Conservation (phyloP, 768 basidiomycete species). For the Auricularia auricula-judae region DNA sequence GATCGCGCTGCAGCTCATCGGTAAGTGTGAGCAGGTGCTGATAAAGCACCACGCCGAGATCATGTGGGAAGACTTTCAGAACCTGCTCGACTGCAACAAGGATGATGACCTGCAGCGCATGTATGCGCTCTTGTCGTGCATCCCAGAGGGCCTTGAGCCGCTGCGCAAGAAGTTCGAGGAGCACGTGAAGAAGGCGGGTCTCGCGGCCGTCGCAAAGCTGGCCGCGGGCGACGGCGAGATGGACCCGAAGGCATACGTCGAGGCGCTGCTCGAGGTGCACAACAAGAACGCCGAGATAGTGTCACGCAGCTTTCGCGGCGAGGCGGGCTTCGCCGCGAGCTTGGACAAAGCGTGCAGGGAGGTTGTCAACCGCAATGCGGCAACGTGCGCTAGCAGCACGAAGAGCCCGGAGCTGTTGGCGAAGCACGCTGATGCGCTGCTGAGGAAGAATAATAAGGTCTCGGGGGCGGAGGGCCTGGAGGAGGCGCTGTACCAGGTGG, state of each 20-base stretch:
- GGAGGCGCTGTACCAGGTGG: conserved; percentile 80
- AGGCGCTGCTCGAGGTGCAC: conserved; percentile 84
- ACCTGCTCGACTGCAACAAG: conserved; percentile 82
- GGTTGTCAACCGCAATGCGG: conserved; percentile 88
- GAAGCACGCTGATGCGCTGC: conserved; percentile 78
- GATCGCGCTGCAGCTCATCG: conserved; percentile 20
- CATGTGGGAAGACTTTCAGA: conserved; percentile 92
- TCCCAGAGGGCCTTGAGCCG: conserved; percentile 83
- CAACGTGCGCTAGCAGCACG: conserved; percentile 64
- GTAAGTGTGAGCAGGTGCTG: conserved; percentile 76
- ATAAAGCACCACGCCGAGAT: conserved; percentile 74
- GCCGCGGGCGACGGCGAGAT: conserved; percentile 35
- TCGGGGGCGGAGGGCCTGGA: conserved; percentile 87
- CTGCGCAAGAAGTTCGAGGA: conserved; percentile 87
- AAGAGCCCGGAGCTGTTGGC: conserved; percentile 90
- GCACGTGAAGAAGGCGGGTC: conserved; percentile 86
- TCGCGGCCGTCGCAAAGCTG: conserved; percentile 68
- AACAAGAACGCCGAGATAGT: conserved; percentile 86
- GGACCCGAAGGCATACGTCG: conserved; percentile 92
- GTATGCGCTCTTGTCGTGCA: conserved; percentile 86
- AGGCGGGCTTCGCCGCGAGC: conserved; percentile 87
- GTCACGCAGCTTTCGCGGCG: conserved; percentile 78
- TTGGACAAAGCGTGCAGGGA: conserved; percentile 87
- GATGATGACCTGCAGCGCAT: conserved; percentile 91
- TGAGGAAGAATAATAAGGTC: conserved; percentile 93